Evolutionary conservation across 495 filamentous ascomycete genomes (phyloP), one percentile per base, ranked within the genome.

Genomic region (Penicillium ochrochloron): DNA sequence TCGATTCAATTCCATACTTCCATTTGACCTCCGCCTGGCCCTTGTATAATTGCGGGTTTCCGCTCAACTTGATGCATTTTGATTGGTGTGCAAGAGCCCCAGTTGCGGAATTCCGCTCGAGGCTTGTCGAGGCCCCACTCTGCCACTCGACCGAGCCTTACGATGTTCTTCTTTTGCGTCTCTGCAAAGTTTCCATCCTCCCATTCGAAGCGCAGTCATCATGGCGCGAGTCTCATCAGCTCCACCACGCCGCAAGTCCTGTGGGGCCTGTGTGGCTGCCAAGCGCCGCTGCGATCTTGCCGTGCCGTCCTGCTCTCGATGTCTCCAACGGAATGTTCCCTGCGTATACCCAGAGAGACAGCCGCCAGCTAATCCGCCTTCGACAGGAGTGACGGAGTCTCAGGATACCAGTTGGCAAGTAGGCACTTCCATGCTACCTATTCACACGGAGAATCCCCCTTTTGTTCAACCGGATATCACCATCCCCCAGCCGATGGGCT

Each of bases 241-340:
- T 34, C 77, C 80, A 21, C 77, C 82, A 6, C 74, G 84, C 44
- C 79, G 79, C 34, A 85, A 84, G 62, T 82, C 76, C 72, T 85
- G 84, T 62, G 73, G 76, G 29, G 75, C 76, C n/a, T 86, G 84
- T 70, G 83, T 82, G 67, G 78, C 75, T 57, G 79, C 80, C 10
- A 86, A 85, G 64, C 73, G 84, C 15, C 79, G 82, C 17, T 86
- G 84, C 64, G 82, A 84, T 53, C 72, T 82, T 3, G 75, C 72
- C 8, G 73, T 73, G 27, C 84, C 83, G 12, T 68, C 72, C 23
- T 86, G 84, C 57, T 74, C 73, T 14, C 78, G 84, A 39, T 86
- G 84, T 66, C 56, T 68, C 7, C 73, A 75, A 60, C 71, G 79
- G 54, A 70, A 72, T 37, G 23, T 83, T 12, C 54, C 67, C 2